A percentile compares a stretch with the other conserved stretches of the same genome.
Conservation (phyloP, 345 rosid genomes). For the Bretschneidera sinensis region DNA sequence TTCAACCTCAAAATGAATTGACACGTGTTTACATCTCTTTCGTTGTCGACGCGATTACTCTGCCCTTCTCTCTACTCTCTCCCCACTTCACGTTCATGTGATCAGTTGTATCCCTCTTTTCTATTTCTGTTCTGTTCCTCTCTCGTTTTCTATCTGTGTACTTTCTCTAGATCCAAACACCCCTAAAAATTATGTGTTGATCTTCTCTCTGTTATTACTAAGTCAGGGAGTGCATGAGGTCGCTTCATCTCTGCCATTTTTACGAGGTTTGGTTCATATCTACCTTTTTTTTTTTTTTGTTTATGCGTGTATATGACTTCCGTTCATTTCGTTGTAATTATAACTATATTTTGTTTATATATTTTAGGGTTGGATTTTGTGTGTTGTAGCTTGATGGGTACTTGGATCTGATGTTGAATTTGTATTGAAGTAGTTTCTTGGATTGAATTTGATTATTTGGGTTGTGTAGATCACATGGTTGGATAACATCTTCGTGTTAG, state of each 20-base stretch:
- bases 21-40: constrained; percentile 27
- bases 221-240: constrained; percentile 8
- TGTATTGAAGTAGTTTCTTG: constrained; percentile 5
- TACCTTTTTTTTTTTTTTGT: neutral
- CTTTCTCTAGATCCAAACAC: constrained; percentile 29
- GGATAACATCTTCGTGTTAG: neutral
- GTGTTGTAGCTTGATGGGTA: neutral
- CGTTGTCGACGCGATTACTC: constrained; percentile 12
- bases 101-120: constrained; percentile 22
- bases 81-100: constrained; percentile 27
- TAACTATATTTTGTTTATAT: neutral
- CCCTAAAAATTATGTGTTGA: neutral
- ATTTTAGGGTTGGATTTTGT: constrained; percentile 12
- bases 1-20: constrained; percentile 15
- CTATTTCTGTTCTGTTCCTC: constrained; percentile 5
- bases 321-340: neutral
- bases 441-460: constrained; percentile 12
- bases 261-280: constrained; percentile 30
- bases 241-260: constrained; percentile 13
- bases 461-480: constrained; percentile 10
- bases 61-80: constrained; percentile 1
- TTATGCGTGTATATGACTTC: neutral
- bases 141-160: too few species aligned
- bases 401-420: constrained; percentile 25
- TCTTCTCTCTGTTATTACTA: constrained; percentile 8